Percentiles rank a stretch among this genome's conserved stretches.
These are phyloP conservation scores for Solanum etuberosum DNA, from an alignment of 257 asterid genomes.

Conservation along the genomic window DNA sequence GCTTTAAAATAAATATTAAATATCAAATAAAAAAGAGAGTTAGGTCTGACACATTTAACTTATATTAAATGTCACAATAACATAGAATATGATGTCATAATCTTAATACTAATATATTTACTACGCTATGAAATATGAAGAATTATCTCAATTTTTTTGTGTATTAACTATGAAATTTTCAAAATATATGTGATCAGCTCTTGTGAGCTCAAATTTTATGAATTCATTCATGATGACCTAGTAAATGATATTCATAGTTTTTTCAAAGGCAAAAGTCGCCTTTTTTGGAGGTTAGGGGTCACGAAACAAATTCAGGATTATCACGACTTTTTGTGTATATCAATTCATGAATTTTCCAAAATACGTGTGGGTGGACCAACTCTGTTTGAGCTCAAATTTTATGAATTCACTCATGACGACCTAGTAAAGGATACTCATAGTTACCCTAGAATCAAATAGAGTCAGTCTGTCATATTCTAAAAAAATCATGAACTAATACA, in stretches of 20 bases:
- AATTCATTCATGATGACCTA: neutral
- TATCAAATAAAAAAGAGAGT: too few relatives aligned
- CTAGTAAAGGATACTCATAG: neutral
- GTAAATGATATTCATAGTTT: too few relatives aligned
- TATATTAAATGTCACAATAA: neutral
- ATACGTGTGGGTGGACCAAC: rapidly evolving
- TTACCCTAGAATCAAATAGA: neutral
- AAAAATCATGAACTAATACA: neutral
- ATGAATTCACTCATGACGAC: rapidly evolving
- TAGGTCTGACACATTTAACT: neutral
- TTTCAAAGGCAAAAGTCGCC: too few relatives aligned
- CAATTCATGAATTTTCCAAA: neutral
- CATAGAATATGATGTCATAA: neutral
- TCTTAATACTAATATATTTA: neutral
- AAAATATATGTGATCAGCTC: neutral
- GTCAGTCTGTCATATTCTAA: neutral
- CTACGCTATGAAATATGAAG: neutral
- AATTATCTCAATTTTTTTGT: too few relatives aligned
- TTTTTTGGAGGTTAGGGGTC: neutral
- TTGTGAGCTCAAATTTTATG: neutral
- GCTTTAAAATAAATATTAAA: too few relatives aligned
- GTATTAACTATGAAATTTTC: neutral
- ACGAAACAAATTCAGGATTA: too few relatives aligned
- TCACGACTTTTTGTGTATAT: neutral
- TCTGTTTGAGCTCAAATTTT: neutral